phyloP scores from a whole-genome alignment of 139 green algal genomes.

The Edaphochlamys debaryana region DNA sequence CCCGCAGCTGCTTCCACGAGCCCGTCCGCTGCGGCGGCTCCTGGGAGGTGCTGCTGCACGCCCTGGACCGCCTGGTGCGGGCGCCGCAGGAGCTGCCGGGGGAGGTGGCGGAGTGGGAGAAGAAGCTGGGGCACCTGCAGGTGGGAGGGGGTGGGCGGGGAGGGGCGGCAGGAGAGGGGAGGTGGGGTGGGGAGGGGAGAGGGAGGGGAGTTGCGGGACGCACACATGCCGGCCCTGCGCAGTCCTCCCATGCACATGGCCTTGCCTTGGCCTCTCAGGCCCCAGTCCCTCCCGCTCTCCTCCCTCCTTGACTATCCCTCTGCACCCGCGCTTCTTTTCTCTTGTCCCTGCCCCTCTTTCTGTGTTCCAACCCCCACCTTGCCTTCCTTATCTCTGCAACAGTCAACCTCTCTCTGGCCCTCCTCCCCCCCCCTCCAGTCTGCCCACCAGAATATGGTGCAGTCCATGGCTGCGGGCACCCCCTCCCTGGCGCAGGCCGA shows the following conservation, averaged over 20 bases:
- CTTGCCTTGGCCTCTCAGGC: too few relatives aligned
- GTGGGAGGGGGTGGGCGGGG: not conserved
- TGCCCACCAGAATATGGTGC: too few relatives aligned
- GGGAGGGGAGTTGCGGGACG: not conserved
- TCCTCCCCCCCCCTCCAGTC: too few relatives aligned
- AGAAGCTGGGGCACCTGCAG: conserved; percentile 20
- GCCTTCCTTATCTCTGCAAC: too few relatives aligned
- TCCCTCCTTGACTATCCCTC: too few relatives aligned
- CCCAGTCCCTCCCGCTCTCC: too few relatives aligned
- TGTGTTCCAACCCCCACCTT: too few relatives aligned
- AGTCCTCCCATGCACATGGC: not conserved
- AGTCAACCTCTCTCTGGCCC: too few relatives aligned
- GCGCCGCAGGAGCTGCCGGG: conserved; percentile 29
- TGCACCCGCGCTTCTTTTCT: too few relatives aligned
- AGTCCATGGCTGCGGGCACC: conserved; percentile 5
- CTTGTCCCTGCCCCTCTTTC: too few relatives aligned
- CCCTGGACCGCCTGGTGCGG: conserved; percentile 18
- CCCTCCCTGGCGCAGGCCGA: conserved; percentile 17
- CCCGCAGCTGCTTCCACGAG: not conserved
- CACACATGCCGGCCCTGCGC: not conserved
- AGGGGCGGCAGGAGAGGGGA: not conserved
- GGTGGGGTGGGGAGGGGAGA: not conserved
- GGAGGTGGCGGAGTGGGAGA: conserved; percentile 34
- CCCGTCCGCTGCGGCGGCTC: not conserved
- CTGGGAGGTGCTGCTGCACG: conserved; percentile 56